phyloP scores from a whole-genome alignment of 306 rosid species.

The Ceratonia siliqua region DNA sequence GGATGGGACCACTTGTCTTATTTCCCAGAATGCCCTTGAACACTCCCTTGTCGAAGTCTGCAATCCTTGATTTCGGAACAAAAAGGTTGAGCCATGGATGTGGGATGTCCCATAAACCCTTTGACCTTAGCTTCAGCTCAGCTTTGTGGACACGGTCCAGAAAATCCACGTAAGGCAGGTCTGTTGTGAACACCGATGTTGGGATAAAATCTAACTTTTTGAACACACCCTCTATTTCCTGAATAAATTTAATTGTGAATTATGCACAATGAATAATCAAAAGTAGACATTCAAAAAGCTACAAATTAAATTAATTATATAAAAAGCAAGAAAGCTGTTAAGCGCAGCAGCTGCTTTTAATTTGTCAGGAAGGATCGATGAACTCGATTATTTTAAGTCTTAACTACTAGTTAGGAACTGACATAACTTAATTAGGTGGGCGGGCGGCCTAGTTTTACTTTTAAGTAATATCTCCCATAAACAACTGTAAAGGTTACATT shows the following conservation, averaged over 20 bases:
- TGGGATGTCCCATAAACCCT: slow-evolving; percentile 89
- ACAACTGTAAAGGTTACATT: slow-evolving; percentile 36
- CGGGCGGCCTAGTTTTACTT: slow-evolving; percentile 49
- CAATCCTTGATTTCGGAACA: slow-evolving; percentile 85
- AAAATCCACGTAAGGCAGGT: slow-evolving; percentile 82
- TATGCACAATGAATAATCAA: no score
- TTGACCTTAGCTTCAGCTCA: slow-evolving; percentile 85
- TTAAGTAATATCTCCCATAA: slow-evolving; percentile 33
- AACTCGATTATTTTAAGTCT: no score
- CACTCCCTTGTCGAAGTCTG: slow-evolving; percentile 79
- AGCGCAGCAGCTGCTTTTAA: slow-evolving; percentile 31
- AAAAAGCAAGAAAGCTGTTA: slow-evolving; percentile 33
- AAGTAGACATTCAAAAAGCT: no score
- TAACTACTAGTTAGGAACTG: background rate
- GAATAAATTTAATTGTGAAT: background rate
- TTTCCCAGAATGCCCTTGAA: slow-evolving; percentile 92
- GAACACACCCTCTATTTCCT: slow-evolving; percentile 70
- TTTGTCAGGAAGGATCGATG: slow-evolving; percentile 41
- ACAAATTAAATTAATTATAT: no score
- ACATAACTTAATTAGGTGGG: slow-evolving; percentile 26
- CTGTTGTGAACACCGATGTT: slow-evolving; percentile 77
- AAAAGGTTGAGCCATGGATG: slow-evolving; percentile 99
- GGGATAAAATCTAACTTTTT: slow-evolving; percentile 64
- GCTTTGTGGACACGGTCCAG: slow-evolving; percentile 93
- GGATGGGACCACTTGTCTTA: slow-evolving; percentile 93